A percentile compares a stretch with the other conserved stretches of the same genome.
Conservation (phyloP, 352 stramenopile species). For the Phytophthora nicotianae region DNA sequence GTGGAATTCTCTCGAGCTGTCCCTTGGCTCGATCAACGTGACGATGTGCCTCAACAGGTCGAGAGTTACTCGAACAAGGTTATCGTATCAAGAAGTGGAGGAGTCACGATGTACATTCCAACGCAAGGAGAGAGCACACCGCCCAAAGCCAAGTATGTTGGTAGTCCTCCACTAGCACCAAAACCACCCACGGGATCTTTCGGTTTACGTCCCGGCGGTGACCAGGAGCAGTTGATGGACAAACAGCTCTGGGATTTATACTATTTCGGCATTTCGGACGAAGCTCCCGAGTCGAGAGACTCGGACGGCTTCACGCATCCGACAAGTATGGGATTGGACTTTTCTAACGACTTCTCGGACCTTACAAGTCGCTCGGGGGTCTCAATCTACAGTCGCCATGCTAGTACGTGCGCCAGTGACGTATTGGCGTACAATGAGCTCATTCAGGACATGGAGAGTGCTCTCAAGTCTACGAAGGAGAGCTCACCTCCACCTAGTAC, state of each 20-base stretch:
- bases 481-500: conserved; percentile 10
- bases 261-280: conserved; percentile 55
- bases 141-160: conserved; percentile 9
- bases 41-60: conserved; percentile 13
- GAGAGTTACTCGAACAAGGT: conserved; percentile 27
- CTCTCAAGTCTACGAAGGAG: conserved; percentile 31
- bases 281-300: conserved; percentile 23
- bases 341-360: conserved; percentile 31
- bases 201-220: conserved; percentile 13
- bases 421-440: conserved; percentile 66
- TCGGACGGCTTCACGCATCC: conserved; percentile 11
- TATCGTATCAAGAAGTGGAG: conserved; percentile 44
- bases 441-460: conserved; percentile 66
- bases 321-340: conserved; percentile 31
- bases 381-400: conserved; percentile 51
- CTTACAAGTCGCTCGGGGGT: conserved; percentile 32
- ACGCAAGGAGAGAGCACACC: conserved; percentile 24
- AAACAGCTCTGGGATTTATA: conserved; percentile 68
- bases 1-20: conserved; percentile 12
- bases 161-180: conserved; percentile 11
- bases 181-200: conserved; percentile 18
- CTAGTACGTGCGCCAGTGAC: conserved; percentile 64
- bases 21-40: conserved; percentile 35
- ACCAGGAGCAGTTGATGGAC: conserved; percentile 51
- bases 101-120: conserved; percentile 62